phyloP scores from a whole-genome alignment of 2,329 filamentous ascomycete species.

The Oidium heveae region DNA sequence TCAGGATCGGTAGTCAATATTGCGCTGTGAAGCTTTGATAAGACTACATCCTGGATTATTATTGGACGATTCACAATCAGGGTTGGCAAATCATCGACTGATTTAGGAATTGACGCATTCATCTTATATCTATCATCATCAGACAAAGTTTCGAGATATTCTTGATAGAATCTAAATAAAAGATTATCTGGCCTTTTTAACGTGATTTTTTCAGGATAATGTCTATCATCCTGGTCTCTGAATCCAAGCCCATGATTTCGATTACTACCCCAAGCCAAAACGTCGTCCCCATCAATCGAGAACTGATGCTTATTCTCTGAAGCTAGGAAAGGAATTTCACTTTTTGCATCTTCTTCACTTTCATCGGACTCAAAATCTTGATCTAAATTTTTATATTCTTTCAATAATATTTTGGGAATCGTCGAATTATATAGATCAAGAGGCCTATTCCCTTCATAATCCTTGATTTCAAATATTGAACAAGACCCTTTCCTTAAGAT shows the following conservation, averaged over 20 bases:
- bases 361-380: slow-evolving; percentile 6
- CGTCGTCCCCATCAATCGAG: slow-evolving; percentile 43
- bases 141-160: slow-evolving; percentile 25
- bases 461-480: slow-evolving; percentile 79
- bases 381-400: slow-evolving; percentile 6
- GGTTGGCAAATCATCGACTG: slow-evolving; percentile 34
- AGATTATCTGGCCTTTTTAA: slow-evolving; percentile 57
- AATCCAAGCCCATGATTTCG: slow-evolving; percentile 83
- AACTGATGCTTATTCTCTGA: neutral
- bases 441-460: slow-evolving; percentile 80
- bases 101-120: slow-evolving; percentile 9
- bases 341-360: slow-evolving; percentile 16
- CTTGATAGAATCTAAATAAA: slow-evolving; percentile 44
- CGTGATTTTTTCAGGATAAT: slow-evolving; percentile 66
- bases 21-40: slow-evolving; percentile 82
- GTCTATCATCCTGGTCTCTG: slow-evolving; percentile 85
- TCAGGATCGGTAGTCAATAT: slow-evolving; percentile 68
- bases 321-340: neutral
- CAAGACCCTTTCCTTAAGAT: slow-evolving; percentile 33
- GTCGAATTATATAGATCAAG: slow-evolving; percentile 82
- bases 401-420: slow-evolving; percentile 51
- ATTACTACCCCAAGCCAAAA: slow-evolving; percentile 90
- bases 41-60: slow-evolving; percentile 52
- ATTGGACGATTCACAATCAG: slow-evolving; percentile 48
- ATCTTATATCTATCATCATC: slow-evolving; percentile 6